These are phyloP conservation scores for Holtermanniella nyarrowii DNA, from an alignment of 768 basidiomycete genomes.

Conservation along the genomic window DNA sequence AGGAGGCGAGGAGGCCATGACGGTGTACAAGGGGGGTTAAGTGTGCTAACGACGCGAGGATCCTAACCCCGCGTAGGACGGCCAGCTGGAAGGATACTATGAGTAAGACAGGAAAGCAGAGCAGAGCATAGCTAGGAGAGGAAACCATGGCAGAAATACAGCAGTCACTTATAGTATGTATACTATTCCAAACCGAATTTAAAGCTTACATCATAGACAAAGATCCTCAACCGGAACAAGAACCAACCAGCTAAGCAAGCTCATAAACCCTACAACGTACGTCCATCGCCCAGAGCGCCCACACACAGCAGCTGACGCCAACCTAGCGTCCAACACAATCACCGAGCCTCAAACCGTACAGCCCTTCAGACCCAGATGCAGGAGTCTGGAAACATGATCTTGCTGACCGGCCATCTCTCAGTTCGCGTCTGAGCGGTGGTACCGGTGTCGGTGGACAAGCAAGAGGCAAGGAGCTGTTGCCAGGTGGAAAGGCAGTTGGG, in stretches of 20 bases:
- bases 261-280: constrained; percentile 13
- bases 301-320: background rate
- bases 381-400: constrained; percentile 36
- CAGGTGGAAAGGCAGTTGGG: background rate
- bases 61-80: too few species aligned
- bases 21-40: too few species aligned
- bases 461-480: constrained; percentile 21
- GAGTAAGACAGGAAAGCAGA: too few species aligned
- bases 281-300: background rate
- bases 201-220: background rate
- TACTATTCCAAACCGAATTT: too few species aligned
- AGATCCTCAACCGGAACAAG: constrained; percentile 2
- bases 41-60: too few species aligned
- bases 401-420: background rate
- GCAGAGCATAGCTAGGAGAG: too few species aligned
- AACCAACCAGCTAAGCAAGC: background rate
- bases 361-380: constrained; percentile 21
- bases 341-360: background rate
- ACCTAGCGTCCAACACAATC: constrained; percentile 7
- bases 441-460: constrained; percentile 6
- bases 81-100: too few species aligned
- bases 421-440: background rate
- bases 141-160: background rate
- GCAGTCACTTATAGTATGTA: background rate
- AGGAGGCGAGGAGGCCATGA: too few species aligned